Conservation (phyloP, 257 asterid genomes). For the Capsicum rhomboideum region DNA sequence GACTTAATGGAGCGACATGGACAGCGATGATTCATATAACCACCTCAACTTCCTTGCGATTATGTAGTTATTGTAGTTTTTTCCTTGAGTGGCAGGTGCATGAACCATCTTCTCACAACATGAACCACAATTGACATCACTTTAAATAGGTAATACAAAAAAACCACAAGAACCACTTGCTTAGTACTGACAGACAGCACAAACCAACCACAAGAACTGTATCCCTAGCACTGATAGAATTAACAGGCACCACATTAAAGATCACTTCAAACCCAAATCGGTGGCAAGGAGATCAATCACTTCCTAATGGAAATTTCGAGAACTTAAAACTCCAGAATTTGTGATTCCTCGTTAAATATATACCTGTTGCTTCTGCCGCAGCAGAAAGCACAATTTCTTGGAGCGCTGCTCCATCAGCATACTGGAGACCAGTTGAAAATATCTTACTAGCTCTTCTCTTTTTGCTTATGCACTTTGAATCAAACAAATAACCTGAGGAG, state of each 20-base stretch:
- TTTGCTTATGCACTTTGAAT: neutral
- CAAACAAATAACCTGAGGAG: neutral
- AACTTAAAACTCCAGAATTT: neutral
- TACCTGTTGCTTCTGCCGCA: conserved; percentile 18
- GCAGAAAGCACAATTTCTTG: conserved; percentile 12
- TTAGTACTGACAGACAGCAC: neutral
- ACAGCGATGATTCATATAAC: neutral
- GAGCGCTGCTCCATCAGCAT: neutral
- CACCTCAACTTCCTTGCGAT: neutral
- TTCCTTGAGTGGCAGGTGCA: neutral
- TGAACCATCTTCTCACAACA: neutral
- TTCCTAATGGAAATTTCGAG: neutral
- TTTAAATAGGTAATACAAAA: neutral
- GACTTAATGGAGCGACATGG: neutral
- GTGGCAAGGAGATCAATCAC: neutral
- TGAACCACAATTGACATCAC: neutral
- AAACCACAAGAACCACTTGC: neutral
- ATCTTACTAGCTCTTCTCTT: conserved; percentile 2
- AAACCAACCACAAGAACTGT: neutral
- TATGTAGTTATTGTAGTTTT: neutral
- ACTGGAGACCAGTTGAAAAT: neutral
- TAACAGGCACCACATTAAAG: neutral
- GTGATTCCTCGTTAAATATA: neutral
- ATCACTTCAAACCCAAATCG: neutral
- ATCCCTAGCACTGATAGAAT: neutral